Conservation (phyloP, 2,329 filamentous ascomycete species). For the Pseudocercospora crystallina region DNA sequence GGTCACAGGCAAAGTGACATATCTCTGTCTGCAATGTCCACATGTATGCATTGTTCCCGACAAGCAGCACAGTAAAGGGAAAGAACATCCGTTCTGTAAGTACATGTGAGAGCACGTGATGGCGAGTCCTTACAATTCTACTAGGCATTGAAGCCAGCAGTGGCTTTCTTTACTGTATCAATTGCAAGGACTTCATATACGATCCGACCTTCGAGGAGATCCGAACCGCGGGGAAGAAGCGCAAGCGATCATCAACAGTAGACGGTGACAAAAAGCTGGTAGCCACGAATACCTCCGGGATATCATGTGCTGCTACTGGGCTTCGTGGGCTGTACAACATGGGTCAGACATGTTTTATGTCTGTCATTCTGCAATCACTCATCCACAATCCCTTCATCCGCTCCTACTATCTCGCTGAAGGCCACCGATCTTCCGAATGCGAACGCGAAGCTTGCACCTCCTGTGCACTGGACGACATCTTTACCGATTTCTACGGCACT, state of each 20-base stretch:
- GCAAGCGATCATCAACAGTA: slow-evolving; percentile 51
- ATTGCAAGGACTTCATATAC: slow-evolving; percentile 80
- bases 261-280: slow-evolving; percentile 72
- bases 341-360: slow-evolving; percentile 98
- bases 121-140: slow-evolving; percentile 28
- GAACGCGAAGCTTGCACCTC: slow-evolving; percentile 56
- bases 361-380: slow-evolving; percentile 89
- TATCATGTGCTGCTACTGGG: slow-evolving; percentile 82
- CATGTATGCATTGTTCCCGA: slow-evolving; percentile 62
- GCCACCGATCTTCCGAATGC: slow-evolving; percentile 78
- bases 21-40: slow-evolving; percentile 72
- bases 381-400: slow-evolving; percentile 90
- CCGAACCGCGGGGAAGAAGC: slow-evolving; percentile 66
- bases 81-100: slow-evolving; percentile 70
- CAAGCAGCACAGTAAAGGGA: slow-evolving; percentile 65
- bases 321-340: slow-evolving; percentile 94
- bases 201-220: slow-evolving; percentile 77
- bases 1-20: slow-evolving; percentile 41
- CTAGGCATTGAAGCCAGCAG: slow-evolving; percentile 75
- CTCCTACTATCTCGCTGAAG: slow-evolving; percentile 89
- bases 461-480: slow-evolving; percentile 63
- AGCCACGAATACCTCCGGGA: slow-evolving; percentile 71
- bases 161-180: slow-evolving; percentile 74
- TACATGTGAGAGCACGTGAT: slow-evolving; percentile 1
- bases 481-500: slow-evolving; percentile 63